Conservation (phyloP, 768 basidiomycete species). For the Cyclocybe cylindracea region DNA sequence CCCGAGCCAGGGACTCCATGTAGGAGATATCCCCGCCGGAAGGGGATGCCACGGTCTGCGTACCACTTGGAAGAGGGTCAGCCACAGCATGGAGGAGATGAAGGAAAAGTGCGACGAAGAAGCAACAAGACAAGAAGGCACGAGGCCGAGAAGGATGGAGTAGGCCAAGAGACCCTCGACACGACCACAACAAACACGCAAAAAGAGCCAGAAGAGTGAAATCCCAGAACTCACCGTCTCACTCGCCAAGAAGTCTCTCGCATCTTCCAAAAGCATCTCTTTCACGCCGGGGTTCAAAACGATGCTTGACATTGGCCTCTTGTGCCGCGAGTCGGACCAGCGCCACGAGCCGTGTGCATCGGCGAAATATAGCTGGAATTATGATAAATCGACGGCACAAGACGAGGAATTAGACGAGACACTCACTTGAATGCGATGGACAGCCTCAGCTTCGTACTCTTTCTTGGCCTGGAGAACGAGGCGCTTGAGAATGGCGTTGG, state of each 20-base stretch:
- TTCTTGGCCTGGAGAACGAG: slow-evolving; percentile 89
- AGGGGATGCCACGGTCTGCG: slow-evolving; percentile 90
- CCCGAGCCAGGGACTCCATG: slow-evolving; percentile 86
- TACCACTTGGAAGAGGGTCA: slow-evolving; percentile 62
- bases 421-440: slow-evolving; percentile 59
- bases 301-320: slow-evolving; percentile 85
- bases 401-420: too few species aligned
- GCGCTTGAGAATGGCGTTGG: slow-evolving; percentile 83
- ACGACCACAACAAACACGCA: background rate
- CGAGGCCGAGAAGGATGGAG: too few species aligned
- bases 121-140: too few species aligned
- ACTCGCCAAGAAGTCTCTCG: slow-evolving; percentile 80
- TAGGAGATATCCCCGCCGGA: slow-evolving; percentile 84
- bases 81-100: background rate
- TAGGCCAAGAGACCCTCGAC: too few species aligned
- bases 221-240: slow-evolving; percentile 57
- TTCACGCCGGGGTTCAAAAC: slow-evolving; percentile 88
- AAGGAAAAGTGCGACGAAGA: background rate
- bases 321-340: slow-evolving; percentile 85
- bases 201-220: background rate
- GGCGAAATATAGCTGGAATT: slow-evolving; percentile 78
- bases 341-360: slow-evolving; percentile 88
- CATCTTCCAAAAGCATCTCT: slow-evolving; percentile 83
- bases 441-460: slow-evolving; percentile 84
- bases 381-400: too few species aligned